phyloP scores from a whole-genome alignment of 495 filamentous ascomycete genomes.

The Acidiella bohemica region DNA sequence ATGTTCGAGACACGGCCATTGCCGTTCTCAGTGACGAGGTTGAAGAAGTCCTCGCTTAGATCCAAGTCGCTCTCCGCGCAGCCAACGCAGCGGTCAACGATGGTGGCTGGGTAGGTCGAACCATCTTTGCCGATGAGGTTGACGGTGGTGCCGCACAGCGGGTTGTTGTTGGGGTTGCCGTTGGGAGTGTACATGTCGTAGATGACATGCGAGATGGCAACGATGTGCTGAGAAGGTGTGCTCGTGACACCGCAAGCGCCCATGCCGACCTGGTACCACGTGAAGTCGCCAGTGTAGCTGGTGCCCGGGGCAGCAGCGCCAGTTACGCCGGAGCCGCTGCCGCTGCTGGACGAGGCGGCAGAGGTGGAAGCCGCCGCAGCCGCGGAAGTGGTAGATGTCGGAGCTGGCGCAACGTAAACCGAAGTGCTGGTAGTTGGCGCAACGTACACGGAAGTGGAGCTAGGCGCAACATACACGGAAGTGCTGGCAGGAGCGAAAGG shows the following conservation, averaged over 20 bases:
- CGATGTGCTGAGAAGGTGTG: constrained; percentile 20
- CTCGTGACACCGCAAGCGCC: constrained; percentile 32
- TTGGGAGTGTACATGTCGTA: constrained; percentile 17
- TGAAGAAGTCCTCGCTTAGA: constrained; percentile 17
- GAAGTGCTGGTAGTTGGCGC: constrained; percentile 5
- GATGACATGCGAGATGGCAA: constrained; percentile 27
- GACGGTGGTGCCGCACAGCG: constrained; percentile 28
- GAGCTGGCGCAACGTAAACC: constrained; percentile 5
- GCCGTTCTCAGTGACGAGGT: constrained; percentile 7
- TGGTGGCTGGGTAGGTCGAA: constrained; percentile 13
- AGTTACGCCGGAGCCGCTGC: constrained; percentile 12
- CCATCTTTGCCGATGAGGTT: constrained; percentile 20
- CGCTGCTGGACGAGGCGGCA: constrained; percentile 3
- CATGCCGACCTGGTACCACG: constrained; percentile 31
- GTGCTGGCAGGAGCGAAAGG: background rate
- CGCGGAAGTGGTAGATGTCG: background rate
- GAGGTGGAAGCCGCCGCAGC: constrained; percentile 6
- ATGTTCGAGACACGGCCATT: constrained; percentile 18
- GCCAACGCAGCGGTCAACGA: constrained; percentile 26
- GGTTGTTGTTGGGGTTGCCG: constrained; percentile 32
- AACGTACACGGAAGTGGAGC: constrained; percentile 10
- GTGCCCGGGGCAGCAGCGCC: constrained; percentile 8
- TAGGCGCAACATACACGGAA: constrained; percentile 15
- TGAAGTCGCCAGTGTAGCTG: constrained; percentile 27
- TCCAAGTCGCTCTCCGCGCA: constrained; percentile 22